Evolutionary conservation across 768 basidiomycete genomes (phyloP), one percentile per base, ranked within the genome.

Genomic region (Podaxis sp.): DNA sequence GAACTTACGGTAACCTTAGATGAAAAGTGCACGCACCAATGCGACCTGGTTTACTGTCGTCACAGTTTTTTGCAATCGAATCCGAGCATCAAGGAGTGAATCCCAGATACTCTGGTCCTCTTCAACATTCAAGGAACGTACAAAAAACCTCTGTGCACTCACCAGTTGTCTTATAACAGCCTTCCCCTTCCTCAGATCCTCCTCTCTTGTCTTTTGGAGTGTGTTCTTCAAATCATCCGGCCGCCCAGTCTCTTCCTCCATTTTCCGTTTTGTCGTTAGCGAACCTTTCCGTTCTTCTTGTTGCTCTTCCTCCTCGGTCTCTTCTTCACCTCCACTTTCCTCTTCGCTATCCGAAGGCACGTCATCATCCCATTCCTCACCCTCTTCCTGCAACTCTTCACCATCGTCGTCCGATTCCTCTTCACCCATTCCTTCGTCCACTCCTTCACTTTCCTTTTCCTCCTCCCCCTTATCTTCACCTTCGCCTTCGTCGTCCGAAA

Each of bases 161-260:
- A 92, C 96, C 59, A 95, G 84, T 76, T 99, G 96, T 65, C 83
- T 85, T 52, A 86, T 81, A 59, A 98, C 87, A 5, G 92, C 94
- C 66, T 84, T 84, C 2, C 96, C 96, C 74, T 98, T 99, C 74
- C 79, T 81, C 48, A 82, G 77, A 72, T 95, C 93, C 55, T 86
- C 83, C 57, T 89, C 85, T 67, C 87, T 82, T 19, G 80, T 85
- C 71, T 82, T 80, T 66, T 79, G 81, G 63, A 93, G 75, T 26
- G 78, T 77, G 0, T 81, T 77, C 11, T 87, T 74, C 33, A 87
- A 71, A 68, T 87, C 83, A 30, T 79, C 78, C 1, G 51, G 36
- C 19, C 66, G 59, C 55, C 68, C 70, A 51, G 63, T 52, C n/a
- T 68, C 48, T 54, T 54, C 58, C 8, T 24, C 24, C 8, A 52